These are phyloP conservation scores for Cymbopogon citratus DNA, from an alignment of 176 grass and related monocot genomes.

Conservation along the genomic window DNA sequence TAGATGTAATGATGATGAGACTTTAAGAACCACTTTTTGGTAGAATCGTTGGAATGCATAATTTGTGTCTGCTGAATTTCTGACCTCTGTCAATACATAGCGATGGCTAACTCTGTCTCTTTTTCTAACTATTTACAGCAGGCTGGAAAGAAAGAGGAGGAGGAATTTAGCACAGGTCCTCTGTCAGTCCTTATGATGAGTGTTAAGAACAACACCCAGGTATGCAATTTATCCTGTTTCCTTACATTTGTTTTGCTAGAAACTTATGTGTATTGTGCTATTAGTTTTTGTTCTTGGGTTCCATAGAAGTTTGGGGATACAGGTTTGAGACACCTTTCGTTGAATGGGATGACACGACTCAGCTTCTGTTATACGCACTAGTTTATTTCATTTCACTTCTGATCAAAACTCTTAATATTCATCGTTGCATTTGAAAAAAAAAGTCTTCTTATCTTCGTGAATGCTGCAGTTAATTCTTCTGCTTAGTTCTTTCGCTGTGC, in stretches of 20 bases:
- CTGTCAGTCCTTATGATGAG: slow-evolving; percentile 83
- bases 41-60: not conserved
- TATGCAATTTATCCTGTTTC: not conserved
- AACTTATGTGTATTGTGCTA: not conserved
- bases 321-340: not conserved
- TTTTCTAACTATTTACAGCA: not conserved
- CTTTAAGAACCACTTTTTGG: not conserved
- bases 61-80: not conserved
- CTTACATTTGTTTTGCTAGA: not conserved
- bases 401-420: not conserved
- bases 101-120: not conserved
- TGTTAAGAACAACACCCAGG: slow-evolving; percentile 88
- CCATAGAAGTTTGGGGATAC: not conserved
- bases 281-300: not conserved
- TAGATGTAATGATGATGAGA: not conserved
- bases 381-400: not conserved
- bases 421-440: too few relatives aligned
- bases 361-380: not conserved
- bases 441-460: not conserved
- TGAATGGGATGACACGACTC: not conserved
- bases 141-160: slow-evolving; percentile 70
- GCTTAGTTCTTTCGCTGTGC: too few relatives aligned
- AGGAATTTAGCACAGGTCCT: slow-evolving; percentile 81
- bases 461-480: not conserved
- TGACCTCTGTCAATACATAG: not conserved